Evolutionary conservation across 2,329 filamentous ascomycete species (phyloP), one percentile per base, ranked within the genome.

Genomic region (Diaporthe ilicicola): DNA sequence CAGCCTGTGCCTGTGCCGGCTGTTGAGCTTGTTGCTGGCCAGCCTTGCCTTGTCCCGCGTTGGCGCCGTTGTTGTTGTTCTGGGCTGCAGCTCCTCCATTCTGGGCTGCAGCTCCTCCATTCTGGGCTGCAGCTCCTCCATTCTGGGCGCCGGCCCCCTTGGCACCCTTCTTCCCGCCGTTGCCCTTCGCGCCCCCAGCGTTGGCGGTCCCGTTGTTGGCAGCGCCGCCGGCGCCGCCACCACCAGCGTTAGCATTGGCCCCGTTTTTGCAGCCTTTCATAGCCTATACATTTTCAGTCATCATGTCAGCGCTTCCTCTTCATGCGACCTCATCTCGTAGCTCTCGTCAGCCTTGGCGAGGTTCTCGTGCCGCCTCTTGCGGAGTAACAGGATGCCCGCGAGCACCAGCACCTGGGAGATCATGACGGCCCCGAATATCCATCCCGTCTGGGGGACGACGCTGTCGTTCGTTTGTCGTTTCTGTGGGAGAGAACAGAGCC

Each of bases 351-450:
- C 44, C 44, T 29, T 42, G 5, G 39, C 39, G 10, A 62, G 42
- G 34, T 69, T 69, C 19, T 32, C 67, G 12, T 53, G 32, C 17
- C 67, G 67, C 12, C 29, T 61, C 24, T 46, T 61, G 12, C 67
- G 39, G 5, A 69, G 67, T 5, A 37, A 37, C 1, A 69, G 39
- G 24, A 62, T 69, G 6, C 12, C 46, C 3, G 22, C 27, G 19
- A 62, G 50, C 13, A 69, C 67, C 29, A 69, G 32, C 19, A 17
- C 34, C 42, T 62, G 42, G 22, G 67, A 69, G 44, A 69, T 53
- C 44, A 62, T 62, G n/a, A 69, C 15, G 15, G 67, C 67, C 24
- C 67, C 67, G 46, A 69, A 69, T 62, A 69, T 69, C 67, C 67
- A 69, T 15, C 67, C 67, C 48, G 67, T 69, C 44, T 62, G 42